These are phyloP conservation scores for Apiotrichum montevideense DNA, from an alignment of 1,284 basidiomycete genomes.

Conservation along the genomic window DNA sequence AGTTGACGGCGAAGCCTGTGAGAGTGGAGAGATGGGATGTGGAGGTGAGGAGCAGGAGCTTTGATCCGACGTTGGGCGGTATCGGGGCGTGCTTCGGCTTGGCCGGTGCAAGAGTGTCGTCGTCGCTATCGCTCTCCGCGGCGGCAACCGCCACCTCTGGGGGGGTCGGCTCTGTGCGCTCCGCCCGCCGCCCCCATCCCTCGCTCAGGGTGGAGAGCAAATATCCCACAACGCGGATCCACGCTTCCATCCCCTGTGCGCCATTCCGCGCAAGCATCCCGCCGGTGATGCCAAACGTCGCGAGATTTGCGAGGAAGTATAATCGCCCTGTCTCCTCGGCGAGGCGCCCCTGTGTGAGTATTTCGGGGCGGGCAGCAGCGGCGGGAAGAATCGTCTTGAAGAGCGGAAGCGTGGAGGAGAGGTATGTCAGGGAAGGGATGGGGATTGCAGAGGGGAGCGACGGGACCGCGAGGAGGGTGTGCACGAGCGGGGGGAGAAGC, in stretches of 20 bases:
- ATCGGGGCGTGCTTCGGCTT: slow-evolving; percentile 16
- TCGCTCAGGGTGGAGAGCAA: slow-evolving; percentile 28
- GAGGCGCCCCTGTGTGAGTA: slow-evolving; percentile 26
- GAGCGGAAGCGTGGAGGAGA: slow-evolving; percentile 36
- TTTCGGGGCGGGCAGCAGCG: slow-evolving; percentile 17
- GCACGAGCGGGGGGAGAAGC: slow-evolving; percentile 29
- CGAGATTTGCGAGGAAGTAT: slow-evolving; percentile 44
- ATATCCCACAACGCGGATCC: slow-evolving; percentile 35
- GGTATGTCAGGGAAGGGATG: slow-evolving; percentile 31
- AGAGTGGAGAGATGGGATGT: slow-evolving; percentile 27
- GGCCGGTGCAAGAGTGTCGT: not conserved
- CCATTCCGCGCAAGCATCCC: slow-evolving; percentile 34
- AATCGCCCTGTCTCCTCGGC: slow-evolving; percentile 36
- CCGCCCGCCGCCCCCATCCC: slow-evolving; percentile 44
- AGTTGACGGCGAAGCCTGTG: not conserved
- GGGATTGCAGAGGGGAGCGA: slow-evolving; percentile 39
- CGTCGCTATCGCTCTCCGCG: not conserved
- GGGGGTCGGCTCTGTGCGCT: slow-evolving; percentile 18
- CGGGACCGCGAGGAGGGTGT: slow-evolving; percentile 39
- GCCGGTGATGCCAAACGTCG: slow-evolving; percentile 43
- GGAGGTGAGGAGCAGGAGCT: slow-evolving; percentile 30
- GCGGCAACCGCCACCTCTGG: not conserved
- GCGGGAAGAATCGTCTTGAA: slow-evolving; percentile 36
- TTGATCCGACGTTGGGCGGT: slow-evolving; percentile 25
- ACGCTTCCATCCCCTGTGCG: slow-evolving; percentile 20